phyloP scores from a whole-genome alignment of 2,329 filamentous ascomycete genomes.

The Botryotinia convoluta region DNA sequence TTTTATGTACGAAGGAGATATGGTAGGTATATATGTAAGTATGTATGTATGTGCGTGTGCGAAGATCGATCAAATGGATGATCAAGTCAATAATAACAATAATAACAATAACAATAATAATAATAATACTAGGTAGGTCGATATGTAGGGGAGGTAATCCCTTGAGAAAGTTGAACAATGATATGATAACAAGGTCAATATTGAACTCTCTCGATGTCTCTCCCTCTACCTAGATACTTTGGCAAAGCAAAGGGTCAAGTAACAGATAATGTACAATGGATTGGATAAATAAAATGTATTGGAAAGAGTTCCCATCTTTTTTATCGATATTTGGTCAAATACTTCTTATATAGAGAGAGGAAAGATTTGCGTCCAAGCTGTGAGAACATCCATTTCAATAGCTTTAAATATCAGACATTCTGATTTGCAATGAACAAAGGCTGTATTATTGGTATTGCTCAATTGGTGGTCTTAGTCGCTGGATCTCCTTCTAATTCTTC shows the following conservation, averaged over 20 bases:
- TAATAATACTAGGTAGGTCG: no score
- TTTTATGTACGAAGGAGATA: background rate
- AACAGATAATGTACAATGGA: background rate
- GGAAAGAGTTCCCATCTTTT: background rate
- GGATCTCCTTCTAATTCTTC: background rate
- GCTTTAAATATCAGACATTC: background rate
- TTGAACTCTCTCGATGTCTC: background rate
- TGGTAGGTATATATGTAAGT: background rate
- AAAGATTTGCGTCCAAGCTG: slow-evolving; percentile 2
- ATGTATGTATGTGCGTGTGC: background rate
- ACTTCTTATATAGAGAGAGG: background rate
- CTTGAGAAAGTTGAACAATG: background rate
- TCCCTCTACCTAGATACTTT: background rate
- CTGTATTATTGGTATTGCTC: background rate
- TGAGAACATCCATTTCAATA: slow-evolving; percentile 3
- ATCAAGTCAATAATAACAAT: background rate
- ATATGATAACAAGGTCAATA: background rate
- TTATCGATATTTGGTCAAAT: background rate
- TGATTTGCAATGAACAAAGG: background rate
- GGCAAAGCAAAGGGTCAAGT: background rate
- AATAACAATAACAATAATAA: background rate
- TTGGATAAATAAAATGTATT: background rate
- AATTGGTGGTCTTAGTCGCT: background rate
- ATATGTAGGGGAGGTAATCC: background rate
- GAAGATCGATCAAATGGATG: background rate